A percentile compares a stretch with the other conserved stretches of the same genome.
These are phyloP conservation scores for Eucalyptus shirleyi DNA, from an alignment of 345 rosid genomes.

Conservation along the genomic window DNA sequence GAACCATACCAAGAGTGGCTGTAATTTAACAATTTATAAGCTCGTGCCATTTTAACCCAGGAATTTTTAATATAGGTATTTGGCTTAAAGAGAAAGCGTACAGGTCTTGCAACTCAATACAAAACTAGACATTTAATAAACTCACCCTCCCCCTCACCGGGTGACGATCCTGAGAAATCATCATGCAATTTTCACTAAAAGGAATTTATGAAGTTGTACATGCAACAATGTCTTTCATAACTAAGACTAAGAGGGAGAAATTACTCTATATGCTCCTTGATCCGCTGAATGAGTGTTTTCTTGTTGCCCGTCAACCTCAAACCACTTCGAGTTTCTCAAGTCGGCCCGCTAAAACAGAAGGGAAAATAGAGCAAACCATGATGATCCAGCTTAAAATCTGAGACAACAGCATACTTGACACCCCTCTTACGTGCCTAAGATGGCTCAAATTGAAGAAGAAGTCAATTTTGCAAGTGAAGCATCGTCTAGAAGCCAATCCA, in stretches of 20 bases:
- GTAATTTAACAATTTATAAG: background rate
- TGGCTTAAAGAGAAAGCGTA: background rate
- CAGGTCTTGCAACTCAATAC: slow-evolving; percentile 33
- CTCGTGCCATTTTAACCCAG: background rate
- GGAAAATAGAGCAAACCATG: background rate
- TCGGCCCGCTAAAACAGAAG: slow-evolving; percentile 25
- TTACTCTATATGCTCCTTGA: slow-evolving; percentile 51
- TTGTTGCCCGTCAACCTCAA: slow-evolving; percentile 45
- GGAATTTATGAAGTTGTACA: background rate
- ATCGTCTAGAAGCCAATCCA: background rate
- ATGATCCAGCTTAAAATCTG: background rate
- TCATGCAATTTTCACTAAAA: background rate
- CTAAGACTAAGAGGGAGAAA: background rate
- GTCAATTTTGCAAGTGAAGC: background rate
- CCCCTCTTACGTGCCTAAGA: no score
- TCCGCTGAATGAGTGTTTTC: slow-evolving; percentile 24
- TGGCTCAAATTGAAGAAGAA: background rate
- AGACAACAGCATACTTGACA: no score
- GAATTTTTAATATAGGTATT: background rate
- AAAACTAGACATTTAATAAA: slow-evolving; percentile 36
- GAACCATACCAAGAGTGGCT: background rate
- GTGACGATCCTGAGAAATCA: slow-evolving; percentile 20
- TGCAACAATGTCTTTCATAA: background rate
- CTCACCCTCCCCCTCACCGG: slow-evolving; percentile 34
- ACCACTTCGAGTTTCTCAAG: slow-evolving; percentile 40